A percentile compares a stretch with the other conserved stretches of the same genome.
These are phyloP conservation scores for Rhazya stricta DNA, from an alignment of 257 asterid species.

Conservation along the genomic window DNA sequence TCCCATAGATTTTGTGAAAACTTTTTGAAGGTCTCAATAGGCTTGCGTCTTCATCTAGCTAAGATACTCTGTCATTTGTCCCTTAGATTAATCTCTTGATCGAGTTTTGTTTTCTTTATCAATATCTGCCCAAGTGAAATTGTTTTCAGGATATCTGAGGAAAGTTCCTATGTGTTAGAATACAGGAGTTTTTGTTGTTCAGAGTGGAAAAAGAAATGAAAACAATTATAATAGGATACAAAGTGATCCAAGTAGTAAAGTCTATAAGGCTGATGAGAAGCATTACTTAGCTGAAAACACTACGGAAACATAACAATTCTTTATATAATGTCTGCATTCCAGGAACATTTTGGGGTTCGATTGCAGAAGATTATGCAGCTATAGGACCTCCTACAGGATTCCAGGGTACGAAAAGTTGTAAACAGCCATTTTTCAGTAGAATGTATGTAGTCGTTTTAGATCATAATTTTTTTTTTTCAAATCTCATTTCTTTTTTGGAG, in stretches of 20 bases:
- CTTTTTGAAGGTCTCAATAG: too few species aligned
- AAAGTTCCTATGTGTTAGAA: not conserved
- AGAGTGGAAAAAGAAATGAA: not conserved
- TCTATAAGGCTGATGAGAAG: not conserved
- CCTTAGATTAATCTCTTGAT: not conserved
- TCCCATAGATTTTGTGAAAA: not conserved
- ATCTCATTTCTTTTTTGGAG: not conserved
- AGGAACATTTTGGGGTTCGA: constrained; percentile 72
- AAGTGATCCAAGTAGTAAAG: too few species aligned
- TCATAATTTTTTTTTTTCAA: not conserved
- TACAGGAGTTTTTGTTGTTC: not conserved
- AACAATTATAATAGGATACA: not conserved
- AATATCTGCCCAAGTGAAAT: not conserved
- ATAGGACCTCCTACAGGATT: constrained; percentile 87
- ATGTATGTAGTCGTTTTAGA: not conserved
- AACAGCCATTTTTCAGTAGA: not conserved
- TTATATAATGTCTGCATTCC: constrained; percentile 8
- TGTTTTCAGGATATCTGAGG: not conserved
- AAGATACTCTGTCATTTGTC: too few species aligned
- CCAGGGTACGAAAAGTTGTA: constrained; percentile 42
- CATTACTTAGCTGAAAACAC: not conserved
- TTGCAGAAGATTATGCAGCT: constrained; percentile 73
- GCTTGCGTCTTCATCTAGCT: not conserved
- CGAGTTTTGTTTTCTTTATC: not conserved
- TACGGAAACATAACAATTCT: not conserved